These are phyloP conservation scores for Scutellaria minor DNA, from an alignment of 257 asterid genomes.

Conservation along the genomic window DNA sequence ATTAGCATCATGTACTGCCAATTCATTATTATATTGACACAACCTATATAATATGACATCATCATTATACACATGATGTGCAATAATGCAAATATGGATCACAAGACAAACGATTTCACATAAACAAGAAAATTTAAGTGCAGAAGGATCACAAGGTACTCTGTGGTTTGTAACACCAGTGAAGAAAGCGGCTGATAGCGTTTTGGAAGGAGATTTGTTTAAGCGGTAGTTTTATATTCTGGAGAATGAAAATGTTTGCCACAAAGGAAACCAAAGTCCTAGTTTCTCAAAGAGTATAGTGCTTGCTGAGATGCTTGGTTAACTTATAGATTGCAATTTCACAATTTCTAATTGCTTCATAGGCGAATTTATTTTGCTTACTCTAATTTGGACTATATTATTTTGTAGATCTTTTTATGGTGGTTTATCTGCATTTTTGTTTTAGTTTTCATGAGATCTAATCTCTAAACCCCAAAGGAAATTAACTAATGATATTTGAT, in stretches of 20 bases:
- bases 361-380: slow-evolving; percentile 20
- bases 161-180: too few relatives aligned
- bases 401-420: slow-evolving; percentile 10
- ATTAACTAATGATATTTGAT: slow-evolving; percentile 29
- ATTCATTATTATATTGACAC: too few relatives aligned
- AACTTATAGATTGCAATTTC: slow-evolving; percentile 5
- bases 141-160: too few relatives aligned
- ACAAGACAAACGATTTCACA: too few relatives aligned
- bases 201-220: not conserved
- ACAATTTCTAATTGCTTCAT: slow-evolving; percentile 18
- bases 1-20: too few relatives aligned
- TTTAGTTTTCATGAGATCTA: slow-evolving; percentile 8
- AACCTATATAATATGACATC: too few relatives aligned
- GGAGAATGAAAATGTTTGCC: slow-evolving; percentile 9
- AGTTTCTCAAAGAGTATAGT: too few relatives aligned
- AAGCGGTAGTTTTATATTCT: not conserved
- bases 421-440: slow-evolving; percentile 17
- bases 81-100: too few relatives aligned
- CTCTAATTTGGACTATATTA: slow-evolving; percentile 27
- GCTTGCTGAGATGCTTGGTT: slow-evolving; percentile 18
- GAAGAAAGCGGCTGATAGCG: too few relatives aligned
- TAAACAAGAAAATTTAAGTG: too few relatives aligned
- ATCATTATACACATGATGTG: too few relatives aligned
- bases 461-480: not conserved
- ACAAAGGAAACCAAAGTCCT: not conserved